Evolutionary conservation across 805 yeast species (phyloP), one percentile per base, ranked within the genome.

Genomic region (Nakazawaea molendinolei): DNA sequence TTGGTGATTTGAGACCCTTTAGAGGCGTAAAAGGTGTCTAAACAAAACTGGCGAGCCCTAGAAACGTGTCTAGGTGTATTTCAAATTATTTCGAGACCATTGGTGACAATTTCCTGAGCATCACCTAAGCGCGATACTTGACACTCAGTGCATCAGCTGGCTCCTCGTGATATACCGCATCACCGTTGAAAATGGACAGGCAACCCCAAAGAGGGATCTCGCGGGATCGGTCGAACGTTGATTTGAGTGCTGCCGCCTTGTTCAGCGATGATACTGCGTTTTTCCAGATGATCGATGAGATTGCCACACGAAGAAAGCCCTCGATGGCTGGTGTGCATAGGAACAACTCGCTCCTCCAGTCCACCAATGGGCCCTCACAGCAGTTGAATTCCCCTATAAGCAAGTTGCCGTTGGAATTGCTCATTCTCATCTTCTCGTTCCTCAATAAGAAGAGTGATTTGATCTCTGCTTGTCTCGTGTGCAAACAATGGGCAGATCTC

Each of bases 401-500:
- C 14, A 63, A 62, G 32, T 53, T 74, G 33, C 80, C 80, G 7
- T 73, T 79, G 0, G 80, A 74, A 55, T 74, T 83, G 14, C 54
- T 83, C 28, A 69, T 79, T 33, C 67, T 79, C 44, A 75, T 83
- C 2, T 76, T 83, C 41, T 79, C 84, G 36, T 69, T 78, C 42
- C 59, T 82, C 34, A 75, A 69, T 32, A 68, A 80, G 28, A 74
- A 70, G 44, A 51, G 69, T 3, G 87, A 81, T 47, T 60, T 79
- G 41, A 76, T 74, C 19, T 65, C 75, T 10, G 57, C 81, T 16
- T 61, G 86, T 43, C 67, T 86, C 1, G 89, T 86, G 6, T 87
- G 95, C 58, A 77, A 75, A 48, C 71, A 77, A 42, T 87, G 95
- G 82, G 83, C 87, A 8, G 73, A 76, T 45, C 64, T 84, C 28